Base-by-base conservation (phyloP, 2,329 filamentous ascomycete species). In the Diaporthe sp. region DNA sequence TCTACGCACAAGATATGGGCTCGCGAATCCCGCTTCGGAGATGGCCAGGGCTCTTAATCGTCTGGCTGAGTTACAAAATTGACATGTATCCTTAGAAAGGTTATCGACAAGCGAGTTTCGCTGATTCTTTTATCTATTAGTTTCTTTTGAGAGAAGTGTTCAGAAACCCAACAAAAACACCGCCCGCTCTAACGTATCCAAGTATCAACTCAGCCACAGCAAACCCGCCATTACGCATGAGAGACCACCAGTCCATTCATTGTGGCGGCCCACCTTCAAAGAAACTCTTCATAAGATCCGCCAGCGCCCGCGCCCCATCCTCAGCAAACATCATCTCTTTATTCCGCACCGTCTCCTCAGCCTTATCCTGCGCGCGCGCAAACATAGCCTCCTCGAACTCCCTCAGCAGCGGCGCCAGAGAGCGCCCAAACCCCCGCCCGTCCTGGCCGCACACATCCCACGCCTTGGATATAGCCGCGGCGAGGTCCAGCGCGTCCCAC, bases 401-500 rank as follows among this genome's bases (percentile, higher is more conserved):
- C 45, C 52, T 42, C 38, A 82, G 54, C 50, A 74, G 73, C 28
- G 77, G 77, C 12, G 69, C 64, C 47, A 82, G 25, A 8, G 57
- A 72, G 13, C 69, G 38, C 38, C 68, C 76, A 17, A 81, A 80
- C 2, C 25, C 22, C 0, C 22, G 15, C 22, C 10, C 42, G 8
- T 50, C 38, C 6, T 33, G 7, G 1, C 25, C 6, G 50, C 40
- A 54, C 13, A 54, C 50, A 10, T 73, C 30, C 75, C 58, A 74
- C 10, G 64, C 69, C 30, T 25, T 25, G 69, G 77, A 71, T 52
- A 85, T 81, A 22, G 82, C 81, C 17, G 79, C 58, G 0, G 82
- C 84, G 4, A 91, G 79, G 19, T 86, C 80, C n/a, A 88, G 77
- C 0, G 87, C 82, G 78, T 91, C 89, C 47, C 81, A 79, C 85